Base-by-base conservation (phyloP, 202 grass and related monocot genomes). In the Sporobolus alterniflorus region DNA sequence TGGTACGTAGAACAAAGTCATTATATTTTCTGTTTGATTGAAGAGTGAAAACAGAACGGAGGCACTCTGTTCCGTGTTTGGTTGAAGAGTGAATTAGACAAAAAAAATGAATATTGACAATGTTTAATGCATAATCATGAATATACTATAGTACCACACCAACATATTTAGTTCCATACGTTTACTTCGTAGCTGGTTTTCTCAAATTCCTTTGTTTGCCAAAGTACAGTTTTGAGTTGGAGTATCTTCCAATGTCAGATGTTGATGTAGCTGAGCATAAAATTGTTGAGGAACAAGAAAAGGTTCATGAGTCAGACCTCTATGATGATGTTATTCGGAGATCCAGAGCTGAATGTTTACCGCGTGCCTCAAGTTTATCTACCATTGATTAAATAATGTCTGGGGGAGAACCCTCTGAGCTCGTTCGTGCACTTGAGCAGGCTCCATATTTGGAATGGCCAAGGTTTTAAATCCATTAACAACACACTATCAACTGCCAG, bases 341-440 rank as follows among this genome's bases (percentile, higher is more conserved):
- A 69, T 95, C 85, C 2, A 90, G 82, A 71, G 85, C 78, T 78
- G 93, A 95, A 88, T 82, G 93, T 85, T 79, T 95, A 48, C 90
- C 84, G 2, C 90, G 90, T 15, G 90, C 90, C 59, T 92, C 90
- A 77, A 95, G 90, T 81, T 95, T 95, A 48, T 95, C 93, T 36
- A 95, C 85, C 69, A 92, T 95, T 70, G 90, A 95, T 81, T 95
- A 90, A 73, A 88, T 89, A 71, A 92, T 90, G 81, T 89, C 93
- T 80, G 89, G 90, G 72, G 87, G 75, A 42, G 93, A 96, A 89
- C 91, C 97, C 59, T 99, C 97, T 54, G 97, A 99, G 69, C 83
- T 91, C 82, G 88, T 99, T 20, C 89, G 97, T 61, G 93, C 86
- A 18, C 71, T 94, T 88, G 93, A 99, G n/a, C n/a, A n/a, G n/a